A percentile compares a stretch with the other conserved stretches of the same genome.
Conservation (phyloP, 345 rosid species). For the Microcos paniculata region DNA sequence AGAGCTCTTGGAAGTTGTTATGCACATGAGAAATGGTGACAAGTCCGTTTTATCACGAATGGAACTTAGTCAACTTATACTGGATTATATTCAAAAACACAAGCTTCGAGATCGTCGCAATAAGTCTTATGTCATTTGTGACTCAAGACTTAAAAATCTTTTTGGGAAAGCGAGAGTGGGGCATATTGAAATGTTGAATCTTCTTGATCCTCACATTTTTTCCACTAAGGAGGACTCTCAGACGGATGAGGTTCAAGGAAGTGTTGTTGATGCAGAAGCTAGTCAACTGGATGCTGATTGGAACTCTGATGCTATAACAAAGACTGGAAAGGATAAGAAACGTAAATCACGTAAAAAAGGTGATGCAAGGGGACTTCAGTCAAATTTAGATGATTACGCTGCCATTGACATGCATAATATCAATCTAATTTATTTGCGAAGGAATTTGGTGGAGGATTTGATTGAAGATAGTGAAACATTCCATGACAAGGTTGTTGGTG, state of each 20-base stretch:
- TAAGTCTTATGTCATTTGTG: slow-evolving; percentile 94
- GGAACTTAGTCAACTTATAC: slow-evolving; percentile 80
- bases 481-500: slow-evolving; percentile 77
- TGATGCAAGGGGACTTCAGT: slow-evolving; percentile 68
- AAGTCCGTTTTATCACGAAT: slow-evolving; percentile 70
- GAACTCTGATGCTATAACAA: slow-evolving; percentile 51
- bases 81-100: slow-evolving; percentile 86
- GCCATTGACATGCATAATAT: slow-evolving; percentile 92
- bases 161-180: slow-evolving; percentile 97
- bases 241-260: slow-evolving; percentile 64
- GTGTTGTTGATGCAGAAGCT: slow-evolving; percentile 65
- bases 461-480: slow-evolving; percentile 74
- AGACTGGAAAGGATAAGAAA: slow-evolving; percentile 69
- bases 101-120: slow-evolving; percentile 96
- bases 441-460: slow-evolving; percentile 85
- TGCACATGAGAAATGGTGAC: slow-evolving; percentile 92
- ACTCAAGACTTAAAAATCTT: slow-evolving; percentile 77
- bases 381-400: slow-evolving; percentile 91
- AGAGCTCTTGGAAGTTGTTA: slow-evolving; percentile 89
- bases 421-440: slow-evolving; percentile 77
- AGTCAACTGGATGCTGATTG: slow-evolving; percentile 74
- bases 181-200: slow-evolving; percentile 97
- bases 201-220: slow-evolving; percentile 91
- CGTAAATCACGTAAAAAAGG: slow-evolving; percentile 75
- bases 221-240: slow-evolving; percentile 69